Evolutionary conservation across 2,329 filamentous ascomycete species (phyloP).

Genomic region (Diaporthe destruens): DNA sequence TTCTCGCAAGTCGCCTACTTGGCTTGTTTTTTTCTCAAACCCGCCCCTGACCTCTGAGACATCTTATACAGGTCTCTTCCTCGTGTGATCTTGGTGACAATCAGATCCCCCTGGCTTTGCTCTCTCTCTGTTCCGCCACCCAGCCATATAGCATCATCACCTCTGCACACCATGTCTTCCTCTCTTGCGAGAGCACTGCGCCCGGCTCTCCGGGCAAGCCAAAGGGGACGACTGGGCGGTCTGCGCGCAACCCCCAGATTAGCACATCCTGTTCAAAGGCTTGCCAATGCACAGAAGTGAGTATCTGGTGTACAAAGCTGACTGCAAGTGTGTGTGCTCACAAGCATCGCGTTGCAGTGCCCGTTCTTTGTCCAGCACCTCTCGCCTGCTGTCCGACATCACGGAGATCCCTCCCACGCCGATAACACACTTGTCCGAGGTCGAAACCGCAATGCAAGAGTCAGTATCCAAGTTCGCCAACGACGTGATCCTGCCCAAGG

Average conservation of each 20-base stretch:
- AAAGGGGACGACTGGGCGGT: slow-evolving; percentile 51
- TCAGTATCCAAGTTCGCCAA: slow-evolving; percentile 90
- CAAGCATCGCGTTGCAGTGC: slow-evolving; percentile 46
- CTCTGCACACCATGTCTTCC: slow-evolving; percentile 57
- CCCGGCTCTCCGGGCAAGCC: slow-evolving; percentile 63
- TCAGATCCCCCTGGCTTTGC: not conserved
- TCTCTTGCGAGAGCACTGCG: slow-evolving; percentile 64
- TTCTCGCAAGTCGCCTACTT: not conserved
- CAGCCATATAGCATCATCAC: not conserved
- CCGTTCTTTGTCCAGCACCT: slow-evolving; percentile 72
- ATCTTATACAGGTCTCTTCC: not conserved
- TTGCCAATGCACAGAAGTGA: slow-evolving; percentile 50
- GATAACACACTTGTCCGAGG: slow-evolving; percentile 92
- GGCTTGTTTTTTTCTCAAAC: not conserved
- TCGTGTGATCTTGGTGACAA: slow-evolving; percentile 10
- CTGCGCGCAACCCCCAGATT: slow-evolving; percentile 47
- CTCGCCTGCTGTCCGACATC: slow-evolving; percentile 71
- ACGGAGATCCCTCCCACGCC: slow-evolving; percentile 87
- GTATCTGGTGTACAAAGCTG: slow-evolving; percentile 34
- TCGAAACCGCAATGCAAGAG: slow-evolving; percentile 89
- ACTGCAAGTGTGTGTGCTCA: slow-evolving; percentile 15
- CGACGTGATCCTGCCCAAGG: slow-evolving; percentile 89
- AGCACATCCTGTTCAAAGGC: slow-evolving; percentile 41
- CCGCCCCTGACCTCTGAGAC: not conserved
- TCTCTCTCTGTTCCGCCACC: not conserved